Evolutionary conservation across 202 grass and related monocot genomes (phyloP).

Genomic region (Setaria italica): DNA sequence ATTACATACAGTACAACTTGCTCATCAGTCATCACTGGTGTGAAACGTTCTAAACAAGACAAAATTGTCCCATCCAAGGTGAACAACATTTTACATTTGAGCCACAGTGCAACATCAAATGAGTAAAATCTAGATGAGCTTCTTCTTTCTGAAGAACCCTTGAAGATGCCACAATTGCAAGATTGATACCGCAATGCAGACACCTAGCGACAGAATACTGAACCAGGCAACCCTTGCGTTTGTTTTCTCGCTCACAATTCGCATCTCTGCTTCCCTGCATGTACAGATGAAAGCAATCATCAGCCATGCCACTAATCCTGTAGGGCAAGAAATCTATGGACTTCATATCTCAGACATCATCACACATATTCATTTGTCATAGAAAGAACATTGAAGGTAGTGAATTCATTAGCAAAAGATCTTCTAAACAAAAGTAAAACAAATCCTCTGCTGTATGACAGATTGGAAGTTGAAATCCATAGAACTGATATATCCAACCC

Average conservation of each 20-base stretch:
- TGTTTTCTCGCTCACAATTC: constrained; percentile 80
- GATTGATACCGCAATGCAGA: constrained; percentile 71
- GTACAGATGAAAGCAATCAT: constrained; percentile 34
- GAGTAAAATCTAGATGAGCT: constrained; percentile 73
- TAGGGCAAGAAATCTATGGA: background rate
- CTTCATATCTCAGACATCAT: background rate
- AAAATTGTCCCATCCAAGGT: constrained; percentile 18
- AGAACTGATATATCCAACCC: background rate
- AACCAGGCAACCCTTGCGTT: constrained; percentile 83
- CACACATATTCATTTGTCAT: background rate
- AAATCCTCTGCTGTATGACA: background rate
- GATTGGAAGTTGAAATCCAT: background rate
- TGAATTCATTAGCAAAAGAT: background rate
- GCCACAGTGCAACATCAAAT: constrained; percentile 17
- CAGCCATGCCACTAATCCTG: background rate
- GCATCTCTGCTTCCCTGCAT: constrained; percentile 86
- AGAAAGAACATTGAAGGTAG: background rate
- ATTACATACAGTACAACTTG: constrained; percentile 39
- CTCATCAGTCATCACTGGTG: background rate
- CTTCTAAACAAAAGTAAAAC: constrained; percentile 26
- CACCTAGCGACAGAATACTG: constrained; percentile 75
- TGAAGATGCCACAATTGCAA: constrained; percentile 88
- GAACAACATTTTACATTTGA: constrained; percentile 27
- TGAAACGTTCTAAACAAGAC: constrained; percentile 28
- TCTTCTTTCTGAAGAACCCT: constrained; percentile 91